Evolutionary conservation across 768 basidiomycete species (phyloP), one percentile per base, ranked within the genome.

Genomic region (Mycena indigotica): DNA sequence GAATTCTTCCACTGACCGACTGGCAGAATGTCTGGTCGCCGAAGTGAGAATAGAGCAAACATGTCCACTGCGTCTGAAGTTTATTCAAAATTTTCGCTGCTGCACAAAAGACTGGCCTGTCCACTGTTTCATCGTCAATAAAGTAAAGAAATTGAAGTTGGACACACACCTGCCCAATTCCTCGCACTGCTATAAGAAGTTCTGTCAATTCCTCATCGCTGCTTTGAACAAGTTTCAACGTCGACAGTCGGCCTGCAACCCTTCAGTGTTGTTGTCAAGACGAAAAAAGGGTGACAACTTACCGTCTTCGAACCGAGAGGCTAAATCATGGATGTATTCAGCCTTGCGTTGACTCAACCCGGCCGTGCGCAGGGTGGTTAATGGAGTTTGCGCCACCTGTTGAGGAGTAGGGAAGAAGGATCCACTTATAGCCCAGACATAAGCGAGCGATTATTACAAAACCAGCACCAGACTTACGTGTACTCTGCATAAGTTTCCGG

Each of bases 31-130:
- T 95, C 85, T 1, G 90, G 90, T 19, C 93, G 85, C 0, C 92
- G 80, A 28, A 95, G 76, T 2, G 91, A 88, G 72, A 95, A 96
- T 41, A 97, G 91, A 15, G 89, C 82, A 67, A 95, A 95, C 94
- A 95, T 95, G 65, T 94, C 87, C n/a, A 93, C 91, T 81, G 73
- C 3, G 24, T 3, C 35, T 30, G 35, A 41, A 19, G 40, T 38
- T 57, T 21, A 29, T 21, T 45, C 29, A 52, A 26, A 23, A n/a
- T 82, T 88, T 85, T 84, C 58, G n/a, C n/a, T n/a, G n/a, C n/a
- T n/a, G n/a, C n/a, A 23, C 57, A 29, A 50, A 13, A 58, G 30
- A 24, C 41, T 13, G 5, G 23, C 41, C 41, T 15, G 41, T 44
- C 41, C 41, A 44, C 41, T 6, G 41, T 35, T n/a, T 10, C 35